Base-by-base conservation (phyloP, 1,284 basidiomycete species). In the Pterulicium gracile region DNA sequence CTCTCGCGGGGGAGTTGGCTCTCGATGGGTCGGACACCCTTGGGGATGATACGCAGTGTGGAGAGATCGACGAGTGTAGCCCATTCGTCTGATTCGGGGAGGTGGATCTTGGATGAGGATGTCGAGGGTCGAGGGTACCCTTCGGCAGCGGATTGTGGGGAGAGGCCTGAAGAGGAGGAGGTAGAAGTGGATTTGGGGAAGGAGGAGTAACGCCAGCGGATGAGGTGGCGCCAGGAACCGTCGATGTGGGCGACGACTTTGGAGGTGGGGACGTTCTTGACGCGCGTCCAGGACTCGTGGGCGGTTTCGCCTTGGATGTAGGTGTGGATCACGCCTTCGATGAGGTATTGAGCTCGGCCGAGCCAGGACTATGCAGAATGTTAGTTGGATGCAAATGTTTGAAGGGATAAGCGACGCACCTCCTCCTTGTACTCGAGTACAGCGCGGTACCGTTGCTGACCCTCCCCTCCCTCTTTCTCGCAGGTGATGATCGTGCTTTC, bases 341-440 rank as follows among this genome's bases (percentile, higher is more conserved):
- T 56, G 23, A 85, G 69, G 70, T 90, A 98, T 51, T 88, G 85
- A 3, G 95, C 82, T 55, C 75, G 83, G 42, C 91, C 86, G 40
- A 98, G 72, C 95, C 95, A 98, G 7, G 88, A 89, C 87, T 88
- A 58, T n/a, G n/a, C n/a, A n/a, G n/a, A n/a, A n/a, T 48, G 42
- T 20, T 43, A 36, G 46, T 19, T 18, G 42, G 10, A 34, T 24
- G 44, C 12, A 27, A 27, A 12, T 3, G 17, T 14, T 24, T 39
- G 3, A 47, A 50, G 15, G 54, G 44, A 42, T 42, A 36, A 52
- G 46, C 13, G 24, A 60, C 79, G 43, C 51, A 88, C 87, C 79
- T 98, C 93, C 58, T 98, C 95, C 66, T 93, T 93, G 69, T 96
- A 98, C 56, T 95, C 91, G 48, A 96, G 77, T 49, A 98, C 75